Evolutionary conservation across 2,329 filamentous ascomycete genomes (phyloP).

Genomic region (Penicillium sp.): DNA sequence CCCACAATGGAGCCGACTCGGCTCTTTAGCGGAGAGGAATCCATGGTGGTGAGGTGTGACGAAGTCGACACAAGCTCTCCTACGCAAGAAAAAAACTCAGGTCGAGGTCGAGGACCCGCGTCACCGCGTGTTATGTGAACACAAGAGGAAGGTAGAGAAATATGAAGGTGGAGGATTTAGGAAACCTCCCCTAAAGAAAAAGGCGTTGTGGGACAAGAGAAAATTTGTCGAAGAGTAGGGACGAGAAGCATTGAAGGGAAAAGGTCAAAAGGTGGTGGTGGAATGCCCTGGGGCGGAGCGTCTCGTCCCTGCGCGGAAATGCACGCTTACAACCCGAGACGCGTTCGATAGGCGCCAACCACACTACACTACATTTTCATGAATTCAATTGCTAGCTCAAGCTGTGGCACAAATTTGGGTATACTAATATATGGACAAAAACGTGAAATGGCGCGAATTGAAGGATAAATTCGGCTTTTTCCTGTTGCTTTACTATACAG

Average conservation of each 20-base stretch:
- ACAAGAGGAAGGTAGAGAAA: slow-evolving; percentile 16
- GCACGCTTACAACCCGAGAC: slow-evolving; percentile 44
- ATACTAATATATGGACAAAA: not conserved
- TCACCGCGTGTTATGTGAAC: slow-evolving; percentile 21
- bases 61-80: slow-evolving; percentile 16
- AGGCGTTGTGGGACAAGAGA: slow-evolving; percentile 25
- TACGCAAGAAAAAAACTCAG: slow-evolving; percentile 18
- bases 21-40: slow-evolving; percentile 43
- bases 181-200: slow-evolving; percentile 12
- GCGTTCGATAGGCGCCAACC: slow-evolving; percentile 43
- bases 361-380: slow-evolving; percentile 33
- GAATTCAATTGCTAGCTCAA: slow-evolving; percentile 8
- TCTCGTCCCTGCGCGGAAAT: slow-evolving; percentile 42
- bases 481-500: not conserved
- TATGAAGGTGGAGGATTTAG: slow-evolving; percentile 11
- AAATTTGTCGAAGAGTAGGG: slow-evolving; percentile 26
- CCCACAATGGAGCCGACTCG: slow-evolving; percentile 39
- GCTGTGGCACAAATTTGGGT: not conserved
- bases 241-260: slow-evolving; percentile 24
- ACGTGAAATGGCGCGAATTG: slow-evolving; percentile 1
- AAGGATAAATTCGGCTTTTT: not conserved
- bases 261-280: slow-evolving; percentile 30
- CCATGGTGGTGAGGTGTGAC: slow-evolving; percentile 33
- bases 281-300: slow-evolving; percentile 39
- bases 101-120: slow-evolving; percentile 30